Conservation (phyloP, 345 rosid species). For the Gossypium herbaceum region DNA sequence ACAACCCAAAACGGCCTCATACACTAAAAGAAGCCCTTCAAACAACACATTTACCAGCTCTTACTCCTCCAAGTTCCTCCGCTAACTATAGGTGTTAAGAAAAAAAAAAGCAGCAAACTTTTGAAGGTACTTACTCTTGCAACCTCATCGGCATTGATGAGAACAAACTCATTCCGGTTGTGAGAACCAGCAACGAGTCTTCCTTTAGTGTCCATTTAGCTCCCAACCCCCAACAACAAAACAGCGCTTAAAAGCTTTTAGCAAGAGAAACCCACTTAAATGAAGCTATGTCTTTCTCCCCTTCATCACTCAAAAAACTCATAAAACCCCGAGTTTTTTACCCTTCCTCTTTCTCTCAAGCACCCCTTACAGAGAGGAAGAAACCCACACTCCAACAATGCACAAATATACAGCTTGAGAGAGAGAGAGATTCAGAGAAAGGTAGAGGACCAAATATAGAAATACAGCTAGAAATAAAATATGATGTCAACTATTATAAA, state of each 20-base stretch:
- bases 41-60: constrained; percentile 7
- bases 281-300: constrained; percentile 3
- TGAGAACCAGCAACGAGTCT: constrained; percentile 93
- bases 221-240: constrained; percentile 4
- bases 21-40: background rate
- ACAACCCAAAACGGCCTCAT: background rate
- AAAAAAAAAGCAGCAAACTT: background rate
- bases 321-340: constrained; percentile 12
- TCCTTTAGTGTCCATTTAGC: constrained; percentile 62
- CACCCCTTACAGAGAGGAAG: constrained; percentile 13
- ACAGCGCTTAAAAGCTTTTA: constrained; percentile 12
- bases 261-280: constrained; percentile 12
- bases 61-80: background rate
- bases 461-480: constrained; percentile 6
- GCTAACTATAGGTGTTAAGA: background rate
- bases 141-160: constrained; percentile 75
- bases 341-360: background rate
- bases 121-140: constrained; percentile 48
- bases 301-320: constrained; percentile 24
- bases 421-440: background rate
- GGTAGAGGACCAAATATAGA: constrained; percentile 3
- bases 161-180: constrained; percentile 80
- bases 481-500: constrained; percentile 13
- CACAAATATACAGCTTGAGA: constrained; percentile 17
- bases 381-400: constrained; percentile 10